Conservation (phyloP, 2,329 filamentous ascomycete species). For the Leptographium lundbergii region DNA sequence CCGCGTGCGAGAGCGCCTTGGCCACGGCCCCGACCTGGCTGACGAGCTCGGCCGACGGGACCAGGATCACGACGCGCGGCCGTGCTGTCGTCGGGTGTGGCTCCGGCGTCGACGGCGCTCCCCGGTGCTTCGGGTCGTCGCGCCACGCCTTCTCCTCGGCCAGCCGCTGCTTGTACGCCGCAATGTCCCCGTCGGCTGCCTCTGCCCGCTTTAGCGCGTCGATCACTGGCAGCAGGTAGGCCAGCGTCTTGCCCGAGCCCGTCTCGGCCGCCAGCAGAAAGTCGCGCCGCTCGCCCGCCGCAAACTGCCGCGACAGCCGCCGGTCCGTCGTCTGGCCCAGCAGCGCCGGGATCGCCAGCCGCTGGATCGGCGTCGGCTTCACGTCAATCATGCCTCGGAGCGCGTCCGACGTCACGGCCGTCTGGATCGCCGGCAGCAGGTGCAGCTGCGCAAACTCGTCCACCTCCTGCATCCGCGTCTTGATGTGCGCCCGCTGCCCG, state of each 20-base stretch:
- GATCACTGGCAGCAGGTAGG: constrained; percentile 75
- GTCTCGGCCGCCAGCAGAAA: constrained; percentile 92
- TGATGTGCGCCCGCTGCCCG: constrained; percentile 41
- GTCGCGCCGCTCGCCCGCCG: constrained; percentile 21
- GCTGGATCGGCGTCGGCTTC: constrained; percentile 78
- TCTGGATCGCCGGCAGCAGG: constrained; percentile 57
- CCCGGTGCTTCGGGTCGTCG: constrained; percentile 33
- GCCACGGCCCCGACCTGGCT: constrained; percentile 71
- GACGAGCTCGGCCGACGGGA: constrained; percentile 87
- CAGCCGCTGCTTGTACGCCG: constrained; percentile 42
- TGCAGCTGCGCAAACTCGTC: constrained; percentile 73
- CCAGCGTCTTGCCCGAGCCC: constrained; percentile 90
- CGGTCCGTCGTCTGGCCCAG: constrained; percentile 39
- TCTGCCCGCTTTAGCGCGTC: constrained; percentile 76
- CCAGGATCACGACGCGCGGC: constrained; percentile 72
- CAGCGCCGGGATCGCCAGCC: constrained; percentile 73
- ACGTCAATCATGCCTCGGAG: constrained; percentile 63
- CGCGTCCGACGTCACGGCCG: constrained; percentile 59
- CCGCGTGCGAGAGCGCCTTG: constrained; percentile 69
- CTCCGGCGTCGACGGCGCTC: constrained; percentile 43
- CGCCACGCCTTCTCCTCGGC: constrained; percentile 46
- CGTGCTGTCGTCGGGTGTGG: constrained; percentile 63
- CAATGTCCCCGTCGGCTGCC: constrained; percentile 42
- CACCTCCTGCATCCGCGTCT: constrained; percentile 48
- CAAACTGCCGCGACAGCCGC: not conserved